Base-by-base conservation (phyloP, 805 yeast species). In the Metschnikowia matae region DNA sequence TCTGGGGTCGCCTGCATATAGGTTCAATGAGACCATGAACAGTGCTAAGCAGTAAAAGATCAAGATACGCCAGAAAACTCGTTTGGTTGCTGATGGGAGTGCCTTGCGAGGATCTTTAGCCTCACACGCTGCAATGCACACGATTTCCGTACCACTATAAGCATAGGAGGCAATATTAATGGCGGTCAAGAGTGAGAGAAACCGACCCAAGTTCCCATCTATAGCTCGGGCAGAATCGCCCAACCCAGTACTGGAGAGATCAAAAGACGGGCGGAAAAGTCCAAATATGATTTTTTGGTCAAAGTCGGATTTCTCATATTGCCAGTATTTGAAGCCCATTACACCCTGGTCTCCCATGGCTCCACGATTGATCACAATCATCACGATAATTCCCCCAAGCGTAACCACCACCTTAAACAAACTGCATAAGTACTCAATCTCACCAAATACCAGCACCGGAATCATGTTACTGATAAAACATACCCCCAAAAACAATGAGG, bases 51-150 rank as follows among this genome's bases (percentile, higher is more conserved):
- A 65, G 64, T 87, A 88, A 55, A 87, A 78, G 0, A 85, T 63
- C 4, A 84, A 59, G 35, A 88, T 79, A 59, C 91, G 72, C 77
- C 87, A 84, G 62, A 87, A 86, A 2, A 87, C 88, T 57, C 85
- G 74, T 57, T 77, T 82, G 2, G 91, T 86, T 1, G 94, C 92
- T 10, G 83, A 76, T 1, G 95, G 95, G 15, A 88, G 72, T 0
- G 92, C 83, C 53, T 77, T 81, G 55, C 94, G 73, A 4, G 96
- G 96, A 56, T 86, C 84, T 53, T 84, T 74, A n/a, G 91, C 87
- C 64, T 88, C 96, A 64, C 91, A 87, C 6, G 92, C 89, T 2
- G 94, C 92, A 48, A 87, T 81, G 55, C 87, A 82, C 11, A 89
- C 91, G 63, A 85, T 82, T 57, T 88, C 96, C 1, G 90, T 85